phyloP scores from a whole-genome alignment of 352 stramenopile species.

The Pythium brassicae region DNA sequence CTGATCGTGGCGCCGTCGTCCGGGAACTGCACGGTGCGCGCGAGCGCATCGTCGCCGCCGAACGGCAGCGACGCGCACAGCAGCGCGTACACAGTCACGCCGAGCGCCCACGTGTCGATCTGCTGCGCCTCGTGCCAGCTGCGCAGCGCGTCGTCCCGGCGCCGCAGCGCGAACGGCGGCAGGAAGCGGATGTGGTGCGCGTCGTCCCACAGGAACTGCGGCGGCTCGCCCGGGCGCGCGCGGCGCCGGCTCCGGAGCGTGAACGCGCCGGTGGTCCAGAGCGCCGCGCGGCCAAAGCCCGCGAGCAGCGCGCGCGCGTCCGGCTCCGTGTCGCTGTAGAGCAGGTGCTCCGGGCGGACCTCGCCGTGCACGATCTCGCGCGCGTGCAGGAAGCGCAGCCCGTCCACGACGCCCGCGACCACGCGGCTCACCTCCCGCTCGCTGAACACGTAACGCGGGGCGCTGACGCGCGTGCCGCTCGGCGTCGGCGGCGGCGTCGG shows the following conservation, averaged over 20 bases:
- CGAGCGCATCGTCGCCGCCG: slow-evolving; percentile 9
- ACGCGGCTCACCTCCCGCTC: slow-evolving; percentile 58
- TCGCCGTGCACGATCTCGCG: slow-evolving; percentile 56
- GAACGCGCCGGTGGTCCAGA: slow-evolving; percentile 23
- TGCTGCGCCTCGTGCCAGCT: slow-evolving; percentile 61
- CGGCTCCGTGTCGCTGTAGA: slow-evolving; percentile 63
- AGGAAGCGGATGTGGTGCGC: slow-evolving; percentile 56
- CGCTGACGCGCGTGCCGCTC: background rate
- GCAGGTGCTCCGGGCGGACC: slow-evolving; percentile 67
- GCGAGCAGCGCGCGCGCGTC: slow-evolving; percentile 58
- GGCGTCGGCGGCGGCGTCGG: background rate
- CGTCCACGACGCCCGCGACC: slow-evolving; percentile 33
- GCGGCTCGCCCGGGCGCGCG: background rate
- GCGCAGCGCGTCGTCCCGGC: slow-evolving; percentile 21
- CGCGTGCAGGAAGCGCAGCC: slow-evolving; percentile 55
- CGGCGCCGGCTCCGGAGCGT: slow-evolving; percentile 18
- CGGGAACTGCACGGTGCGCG: slow-evolving; percentile 37
- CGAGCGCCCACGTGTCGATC: slow-evolving; percentile 68
- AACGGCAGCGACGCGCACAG: slow-evolving; percentile 64
- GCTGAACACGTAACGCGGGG: slow-evolving; percentile 21
- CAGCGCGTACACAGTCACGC: slow-evolving; percentile 69
- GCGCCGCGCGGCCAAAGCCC: slow-evolving; percentile 56
- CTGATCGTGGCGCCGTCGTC: slow-evolving; percentile 17
- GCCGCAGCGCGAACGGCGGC: slow-evolving; percentile 47
- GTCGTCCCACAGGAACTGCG: slow-evolving; percentile 52